Evolutionary conservation across 129 eudicot species (phyloP), one percentile per base, ranked within the genome.

Genomic region (Smallanthus sonchifolius): DNA sequence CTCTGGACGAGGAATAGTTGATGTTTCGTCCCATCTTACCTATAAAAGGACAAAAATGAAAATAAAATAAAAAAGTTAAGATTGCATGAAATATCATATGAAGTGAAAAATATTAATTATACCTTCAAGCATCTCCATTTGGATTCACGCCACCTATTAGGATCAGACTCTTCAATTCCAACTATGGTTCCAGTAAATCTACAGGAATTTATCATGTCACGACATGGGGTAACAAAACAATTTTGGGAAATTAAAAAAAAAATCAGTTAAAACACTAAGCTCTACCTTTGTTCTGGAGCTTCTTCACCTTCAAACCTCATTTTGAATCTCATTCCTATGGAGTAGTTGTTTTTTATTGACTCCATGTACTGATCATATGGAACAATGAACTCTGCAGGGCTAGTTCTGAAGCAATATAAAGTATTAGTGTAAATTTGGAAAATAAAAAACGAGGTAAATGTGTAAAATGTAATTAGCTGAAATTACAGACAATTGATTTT

Each of bases 11-110:
- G 95, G 82, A 68, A 87, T 83, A 63, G 79, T 77, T 6, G 96
- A 86, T 60, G 84, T 84, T 87, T 92, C 98, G 83, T 92, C 98
- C 98, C 98, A 92, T 20, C 95, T 87, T 63, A 92, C 98, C 98
- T 92, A 49, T 7, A 75, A 20, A 51, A 17, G n/a, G 11, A 37
- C 16, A n/a, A 5, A 8, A 1, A 32, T n/a, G 30, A 19, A 34
- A 3, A 32, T 13, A 34, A 34, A 56, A 19, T 10, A 34, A 61
- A 14, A 32, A 34, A 34, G 67, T 14, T 67, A 39, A 66, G 38
- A 69, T 71, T 72, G 20, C 47, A 42, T 36, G 36, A 45, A 30
- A 67, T 68, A 44, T 57, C 35, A 7, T 28, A 54, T 7, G 28
- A 51, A 72, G 40, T 59, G 37, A 57, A 83, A 45, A 52, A 10